Evolutionary conservation across 345 rosid genomes (phyloP), one percentile per base, ranked within the genome.

Genomic region (Mallotus nudiflorus): DNA sequence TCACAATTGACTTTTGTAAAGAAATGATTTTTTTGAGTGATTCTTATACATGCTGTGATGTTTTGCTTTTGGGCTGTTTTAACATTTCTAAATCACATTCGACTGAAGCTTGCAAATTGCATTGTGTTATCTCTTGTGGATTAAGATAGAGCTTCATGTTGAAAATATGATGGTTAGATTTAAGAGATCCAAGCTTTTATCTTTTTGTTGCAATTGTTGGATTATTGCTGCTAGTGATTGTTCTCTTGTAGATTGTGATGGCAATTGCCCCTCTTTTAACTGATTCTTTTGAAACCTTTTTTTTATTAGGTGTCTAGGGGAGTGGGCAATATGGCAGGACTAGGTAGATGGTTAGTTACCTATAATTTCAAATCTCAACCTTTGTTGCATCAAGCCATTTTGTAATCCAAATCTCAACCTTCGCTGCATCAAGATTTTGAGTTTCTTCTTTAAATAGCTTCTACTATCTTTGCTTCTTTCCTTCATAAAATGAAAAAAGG

Each of bases 401-500:
- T 18, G 20, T 62, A 64, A 52, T 44, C 62, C 49, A 51, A 50
- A 71, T 53, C 60, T 62, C 42, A 37, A 14, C 53, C 29, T 39
- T 62, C 45, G 33, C 35, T 67, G 50, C 67, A 42, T 58, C 51
- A 50, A 67, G 57, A 55, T 55, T 39, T 74, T 74, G 44, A 55
- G 58, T 49, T 65, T 45, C 15, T 31, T 59, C 29, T 53, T 52
- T 53, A 8, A 63, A 42, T 66, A 44, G 42, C 25, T 11, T 49
- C 48, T 27, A 24, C n/a, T 70, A 50, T 67, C 75, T 76, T 71
- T 60, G 53, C 54, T 19, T 48, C 75, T 51, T 56, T 82, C 73
- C 75, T 63, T 66, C 39, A 72, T 62, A 37, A 73, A 80, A 77
- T 83, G 78, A 73, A 83, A 77, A 63, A 77, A 76, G 62, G 54